Evolutionary conservation across 176 grass and related monocot genomes (phyloP).

Genomic region (Oryza officinalis): DNA sequence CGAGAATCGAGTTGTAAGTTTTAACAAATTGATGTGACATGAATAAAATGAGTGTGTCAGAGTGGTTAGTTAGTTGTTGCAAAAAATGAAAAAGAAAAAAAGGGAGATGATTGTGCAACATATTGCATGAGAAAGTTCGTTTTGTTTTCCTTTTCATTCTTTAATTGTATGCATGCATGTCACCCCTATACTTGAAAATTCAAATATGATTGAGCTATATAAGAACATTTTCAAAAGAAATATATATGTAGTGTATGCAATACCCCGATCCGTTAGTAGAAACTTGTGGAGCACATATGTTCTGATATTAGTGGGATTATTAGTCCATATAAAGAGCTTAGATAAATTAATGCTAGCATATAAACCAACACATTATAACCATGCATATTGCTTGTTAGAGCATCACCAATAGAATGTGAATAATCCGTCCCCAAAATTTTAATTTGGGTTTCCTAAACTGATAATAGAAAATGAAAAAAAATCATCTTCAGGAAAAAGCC

Average conservation of each 20-base stretch:
- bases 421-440: too few relatives aligned
- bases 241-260: too few relatives aligned
- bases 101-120: background rate
- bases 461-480: too few relatives aligned
- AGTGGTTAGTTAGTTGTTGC: background rate
- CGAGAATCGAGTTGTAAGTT: background rate
- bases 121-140: background rate
- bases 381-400: too few relatives aligned
- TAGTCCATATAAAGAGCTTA: too few relatives aligned
- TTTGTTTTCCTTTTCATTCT: slow-evolving; percentile 1
- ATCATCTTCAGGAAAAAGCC: too few relatives aligned
- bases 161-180: background rate
- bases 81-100: background rate
- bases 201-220: background rate
- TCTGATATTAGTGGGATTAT: too few relatives aligned
- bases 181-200: background rate
- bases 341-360: too few relatives aligned
- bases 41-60: background rate
- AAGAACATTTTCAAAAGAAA: background rate
- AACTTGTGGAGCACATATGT: too few relatives aligned
- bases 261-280: background rate
- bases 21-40: background rate
- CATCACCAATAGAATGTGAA: too few relatives aligned
- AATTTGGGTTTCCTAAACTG: too few relatives aligned
- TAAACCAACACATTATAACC: too few relatives aligned